Base-by-base conservation (phyloP, 1,139 yeast genomes). In the Blastobotrys proliferans region DNA sequence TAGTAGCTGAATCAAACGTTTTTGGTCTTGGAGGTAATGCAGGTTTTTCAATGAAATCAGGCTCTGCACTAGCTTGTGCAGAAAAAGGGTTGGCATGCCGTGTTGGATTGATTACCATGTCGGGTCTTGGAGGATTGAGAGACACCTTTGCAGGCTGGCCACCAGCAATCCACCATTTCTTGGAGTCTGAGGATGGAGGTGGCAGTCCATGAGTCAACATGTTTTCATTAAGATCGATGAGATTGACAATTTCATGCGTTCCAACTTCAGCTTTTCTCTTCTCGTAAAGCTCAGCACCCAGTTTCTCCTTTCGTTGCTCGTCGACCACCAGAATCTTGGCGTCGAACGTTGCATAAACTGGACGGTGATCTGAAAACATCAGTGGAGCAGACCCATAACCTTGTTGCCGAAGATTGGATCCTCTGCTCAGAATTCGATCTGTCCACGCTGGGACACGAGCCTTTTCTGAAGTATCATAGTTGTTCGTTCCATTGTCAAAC, bases 361-460 rank as follows among this genome's bases (percentile, higher is more conserved):
- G 98, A 39, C 95, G 69, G 63, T 94, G 99, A 62, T 92, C 99
- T 0, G 96, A 85, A 62, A 92, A 90, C 42, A 68, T 63, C 32
- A 90, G 66, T 11, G 74, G 77, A 3, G 75, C 81, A 48, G 81
- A 72, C 35, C 79, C 76, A 60, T 92, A 92, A 16, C 72, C 67
- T 17, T 76, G 56, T 55, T 85, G 97, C 45, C 73, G 75, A 48
- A 92, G 60, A 21, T 73, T 67, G n/a, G 58, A 40, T n/a, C 74
- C 74, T 32, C 77, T 70, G 42, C 72, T 71, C 41, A 83, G 54
- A 41, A 83, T 78, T 41, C 99, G 70, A 66, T 92, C 98, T 0
- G 97, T 92, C 97, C 97, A 92, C 0, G 97, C 88, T 1, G 98
- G 98, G 20, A 84, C 83, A 52, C 98, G 74, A 60, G 82, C 83